These are phyloP conservation scores for Ganoderma multipileum DNA, from an alignment of 1,284 basidiomycete species.

Conservation along the genomic window DNA sequence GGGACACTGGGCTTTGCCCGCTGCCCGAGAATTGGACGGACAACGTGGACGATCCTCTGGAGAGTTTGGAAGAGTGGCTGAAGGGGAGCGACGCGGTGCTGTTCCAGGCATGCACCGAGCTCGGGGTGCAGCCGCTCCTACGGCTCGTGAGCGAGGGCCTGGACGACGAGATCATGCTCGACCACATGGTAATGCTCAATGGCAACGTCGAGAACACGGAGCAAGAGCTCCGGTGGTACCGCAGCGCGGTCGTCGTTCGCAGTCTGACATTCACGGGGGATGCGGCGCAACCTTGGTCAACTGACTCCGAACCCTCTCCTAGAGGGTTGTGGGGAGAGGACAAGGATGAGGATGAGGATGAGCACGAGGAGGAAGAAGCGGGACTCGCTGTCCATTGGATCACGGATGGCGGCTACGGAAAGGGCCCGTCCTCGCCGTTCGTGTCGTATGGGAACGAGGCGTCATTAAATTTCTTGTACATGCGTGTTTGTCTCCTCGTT, in stretches of 20 bases:
- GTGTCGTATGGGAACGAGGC: background rate
- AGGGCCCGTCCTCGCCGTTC: background rate
- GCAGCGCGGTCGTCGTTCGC: background rate
- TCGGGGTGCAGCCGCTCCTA: conserved; percentile 7
- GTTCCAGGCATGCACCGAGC: conserved; percentile 1
- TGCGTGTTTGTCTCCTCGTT: background rate
- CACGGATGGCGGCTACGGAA: background rate
- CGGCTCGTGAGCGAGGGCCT: conserved; percentile 1
- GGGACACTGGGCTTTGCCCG: conserved; percentile 44
- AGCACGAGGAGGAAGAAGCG: background rate
- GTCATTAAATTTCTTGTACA: background rate
- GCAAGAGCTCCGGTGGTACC: background rate
- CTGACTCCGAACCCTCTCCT: background rate
- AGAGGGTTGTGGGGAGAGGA: no score
- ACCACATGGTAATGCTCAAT: background rate
- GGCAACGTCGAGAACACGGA: background rate
- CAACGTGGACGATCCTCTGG: background rate
- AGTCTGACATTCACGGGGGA: background rate
- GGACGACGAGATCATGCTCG: background rate
- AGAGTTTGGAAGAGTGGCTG: conserved; percentile 2
- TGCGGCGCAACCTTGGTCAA: background rate
- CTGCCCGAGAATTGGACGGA: conserved; percentile 13
- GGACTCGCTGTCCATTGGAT: background rate
- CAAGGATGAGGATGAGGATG: background rate
- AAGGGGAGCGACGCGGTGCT: conserved; percentile 22